Percentiles rank a stretch among this genome's conserved stretches.
Evolutionary conservation across 2,329 filamentous ascomycete genomes (phyloP).

Genomic region (Fusarium bactridioides): DNA sequence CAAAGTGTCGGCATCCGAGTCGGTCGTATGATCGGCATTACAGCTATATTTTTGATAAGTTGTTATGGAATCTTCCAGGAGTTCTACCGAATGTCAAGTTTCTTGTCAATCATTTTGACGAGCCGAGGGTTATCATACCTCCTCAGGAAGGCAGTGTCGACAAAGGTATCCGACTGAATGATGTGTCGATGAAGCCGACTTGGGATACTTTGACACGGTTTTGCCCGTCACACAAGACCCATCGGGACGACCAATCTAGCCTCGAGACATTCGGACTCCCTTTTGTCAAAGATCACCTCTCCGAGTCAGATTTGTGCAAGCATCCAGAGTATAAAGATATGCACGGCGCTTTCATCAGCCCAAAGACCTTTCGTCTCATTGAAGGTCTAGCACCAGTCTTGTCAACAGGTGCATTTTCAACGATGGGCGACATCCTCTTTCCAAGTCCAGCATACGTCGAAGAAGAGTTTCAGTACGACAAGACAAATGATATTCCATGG

Average conservation of each 20-base stretch:
- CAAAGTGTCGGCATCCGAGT: conserved; percentile 46
- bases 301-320: conserved; percentile 51
- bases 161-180: conserved; percentile 25
- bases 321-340: conserved; percentile 53
- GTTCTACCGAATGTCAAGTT: conserved; percentile 51
- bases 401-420: conserved; percentile 53
- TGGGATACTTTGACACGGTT: conserved; percentile 46
- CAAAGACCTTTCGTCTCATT: conserved; percentile 52
- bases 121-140: conserved; percentile 53
- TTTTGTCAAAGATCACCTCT: conserved; percentile 46
- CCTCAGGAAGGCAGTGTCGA: neutral
- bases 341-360: conserved; percentile 57
- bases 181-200: conserved; percentile 40
- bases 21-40: conserved; percentile 48
- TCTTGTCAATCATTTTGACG: conserved; percentile 58
- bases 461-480: conserved; percentile 52
- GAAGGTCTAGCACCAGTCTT: conserved; percentile 56
- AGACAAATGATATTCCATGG: conserved; percentile 55
- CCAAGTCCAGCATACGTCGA: conserved; percentile 61
- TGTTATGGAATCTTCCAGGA: conserved; percentile 38
- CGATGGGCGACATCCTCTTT: conserved; percentile 61
- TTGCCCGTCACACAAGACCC: conserved; percentile 27
- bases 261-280: conserved; percentile 42
- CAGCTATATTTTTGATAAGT: conserved; percentile 41
- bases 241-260: neutral